phyloP scores from a whole-genome alignment of 345 rosid genomes.

The Anacardium occidentale region DNA sequence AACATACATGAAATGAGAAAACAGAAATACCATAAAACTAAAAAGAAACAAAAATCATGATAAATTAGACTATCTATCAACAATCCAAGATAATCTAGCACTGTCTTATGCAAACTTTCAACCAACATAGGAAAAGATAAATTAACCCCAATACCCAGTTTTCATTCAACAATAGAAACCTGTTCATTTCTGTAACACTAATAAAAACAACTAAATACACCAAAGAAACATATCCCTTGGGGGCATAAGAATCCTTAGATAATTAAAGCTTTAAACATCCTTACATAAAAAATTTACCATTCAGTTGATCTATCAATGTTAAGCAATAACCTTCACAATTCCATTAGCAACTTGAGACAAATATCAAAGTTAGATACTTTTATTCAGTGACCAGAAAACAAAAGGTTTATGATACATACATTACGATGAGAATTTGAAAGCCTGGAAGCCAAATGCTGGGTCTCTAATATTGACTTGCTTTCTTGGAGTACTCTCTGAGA shows the following conservation, averaged over 20 bases:
- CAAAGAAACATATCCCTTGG: not conserved
- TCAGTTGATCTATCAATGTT: not conserved
- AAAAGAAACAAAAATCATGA: not conserved
- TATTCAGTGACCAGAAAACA: not conserved
- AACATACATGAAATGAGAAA: not conserved
- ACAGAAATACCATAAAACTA: not conserved
- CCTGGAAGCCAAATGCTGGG: conserved; percentile 48
- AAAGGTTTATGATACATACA: conserved; percentile 38
- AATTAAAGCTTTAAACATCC: not conserved
- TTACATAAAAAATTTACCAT: no score
- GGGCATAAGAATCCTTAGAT: not conserved
- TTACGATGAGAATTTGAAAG: conserved; percentile 29
- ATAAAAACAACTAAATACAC: not conserved
- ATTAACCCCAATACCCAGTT: not conserved
- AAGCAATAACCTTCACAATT: conserved; percentile 3
- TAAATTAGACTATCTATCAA: not conserved
- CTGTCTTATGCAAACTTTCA: not conserved
- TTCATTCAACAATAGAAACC: not conserved
- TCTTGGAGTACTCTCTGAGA: conserved; percentile 92
- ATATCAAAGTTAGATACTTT: not conserved
- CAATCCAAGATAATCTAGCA: not conserved
- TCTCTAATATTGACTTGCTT: conserved; percentile 93
- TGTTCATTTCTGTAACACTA: not conserved
- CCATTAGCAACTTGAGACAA: conserved; percentile 5
- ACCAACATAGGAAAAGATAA: not conserved